Evolutionary conservation across 352 stramenopile genomes (phyloP).

Genomic region (Phytophthora vignae): DNA sequence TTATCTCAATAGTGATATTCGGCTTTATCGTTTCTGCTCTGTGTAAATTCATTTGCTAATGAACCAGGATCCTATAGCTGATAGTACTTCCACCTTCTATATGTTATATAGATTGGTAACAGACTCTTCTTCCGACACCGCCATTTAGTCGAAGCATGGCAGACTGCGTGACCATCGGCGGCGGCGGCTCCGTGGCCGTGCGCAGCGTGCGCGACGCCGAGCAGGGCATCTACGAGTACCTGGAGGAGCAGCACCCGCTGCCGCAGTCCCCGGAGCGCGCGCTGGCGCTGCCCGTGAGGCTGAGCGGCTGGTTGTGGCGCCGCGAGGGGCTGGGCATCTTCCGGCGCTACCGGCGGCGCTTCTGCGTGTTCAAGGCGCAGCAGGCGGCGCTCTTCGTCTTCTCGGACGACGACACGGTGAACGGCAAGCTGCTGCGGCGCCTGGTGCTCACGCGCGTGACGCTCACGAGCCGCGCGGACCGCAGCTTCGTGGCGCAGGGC

Average conservation of each 20-base stretch:
- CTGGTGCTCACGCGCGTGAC: constrained; percentile 58
- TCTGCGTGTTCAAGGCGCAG: constrained; percentile 67
- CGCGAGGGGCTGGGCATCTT: constrained; percentile 55
- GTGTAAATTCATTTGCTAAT: no score
- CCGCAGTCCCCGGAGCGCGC: constrained; percentile 3
- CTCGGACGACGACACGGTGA: constrained; percentile 51
- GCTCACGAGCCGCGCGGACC: constrained; percentile 41
- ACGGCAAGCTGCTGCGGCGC: constrained; percentile 45
- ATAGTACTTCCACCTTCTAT: background rate
- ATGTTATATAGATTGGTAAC: no score
- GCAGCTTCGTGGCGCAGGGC: constrained; percentile 43
- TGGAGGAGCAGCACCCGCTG: constrained; percentile 53
- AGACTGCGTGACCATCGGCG: constrained; percentile 33
- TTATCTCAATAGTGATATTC: background rate
- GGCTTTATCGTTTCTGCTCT: no score
- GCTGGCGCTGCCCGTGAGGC: constrained; percentile 40
- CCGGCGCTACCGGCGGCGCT: constrained; percentile 52
- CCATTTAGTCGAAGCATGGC: constrained; percentile 11
- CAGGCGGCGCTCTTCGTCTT: constrained; percentile 52
- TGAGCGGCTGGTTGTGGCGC: constrained; percentile 68
- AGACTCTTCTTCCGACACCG: no score
- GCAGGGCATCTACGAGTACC: constrained; percentile 69
- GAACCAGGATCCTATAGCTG: no score
- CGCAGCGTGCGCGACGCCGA: constrained; percentile 59
- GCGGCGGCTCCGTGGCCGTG: constrained; percentile 30